These are phyloP conservation scores for Nakaseomyces sp. DNA, from an alignment of 1,139 yeast species.

Conservation along the genomic window DNA sequence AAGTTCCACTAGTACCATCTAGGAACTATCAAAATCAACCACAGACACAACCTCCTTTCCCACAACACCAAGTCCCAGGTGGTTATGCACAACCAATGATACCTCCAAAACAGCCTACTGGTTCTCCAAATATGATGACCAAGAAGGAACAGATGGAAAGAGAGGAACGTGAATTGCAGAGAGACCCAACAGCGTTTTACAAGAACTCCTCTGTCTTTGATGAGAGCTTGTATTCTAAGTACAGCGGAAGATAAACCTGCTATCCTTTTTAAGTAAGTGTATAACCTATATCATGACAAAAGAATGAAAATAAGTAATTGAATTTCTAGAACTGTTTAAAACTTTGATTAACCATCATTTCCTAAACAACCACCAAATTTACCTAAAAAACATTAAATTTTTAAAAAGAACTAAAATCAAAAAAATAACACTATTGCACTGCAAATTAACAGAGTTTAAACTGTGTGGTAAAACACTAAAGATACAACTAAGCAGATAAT, in stretches of 20 bases:
- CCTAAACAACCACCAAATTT: no score
- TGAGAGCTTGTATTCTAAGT: constrained; percentile 37
- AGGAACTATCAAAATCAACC: constrained; percentile 4
- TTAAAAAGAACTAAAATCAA: no score
- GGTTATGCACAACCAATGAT: constrained; percentile 14
- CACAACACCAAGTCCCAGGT: neutral
- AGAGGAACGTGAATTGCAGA: constrained; percentile 22
- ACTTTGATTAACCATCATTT: no score
- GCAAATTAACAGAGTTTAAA: no score
- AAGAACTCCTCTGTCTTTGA: constrained; percentile 40
- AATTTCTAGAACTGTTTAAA: no score
- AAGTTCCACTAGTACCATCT: constrained; percentile 5
- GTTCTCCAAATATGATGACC: constrained; percentile 10
- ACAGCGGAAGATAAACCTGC: constrained; percentile 18
- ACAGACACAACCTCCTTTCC: neutral
- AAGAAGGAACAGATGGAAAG: constrained; percentile 12
- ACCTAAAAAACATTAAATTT: no score
- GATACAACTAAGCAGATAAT: no score
- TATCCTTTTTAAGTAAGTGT: no score
- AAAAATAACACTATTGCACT: no score
- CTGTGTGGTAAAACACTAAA: no score
- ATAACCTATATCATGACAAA: neutral
- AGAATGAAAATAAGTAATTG: neutral
- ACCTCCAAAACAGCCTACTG: constrained; percentile 22
- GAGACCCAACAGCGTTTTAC: constrained; percentile 33